Evolutionary conservation across 306 rosid species (phyloP).

Genomic region (Vigna reflexopilosa): DNA sequence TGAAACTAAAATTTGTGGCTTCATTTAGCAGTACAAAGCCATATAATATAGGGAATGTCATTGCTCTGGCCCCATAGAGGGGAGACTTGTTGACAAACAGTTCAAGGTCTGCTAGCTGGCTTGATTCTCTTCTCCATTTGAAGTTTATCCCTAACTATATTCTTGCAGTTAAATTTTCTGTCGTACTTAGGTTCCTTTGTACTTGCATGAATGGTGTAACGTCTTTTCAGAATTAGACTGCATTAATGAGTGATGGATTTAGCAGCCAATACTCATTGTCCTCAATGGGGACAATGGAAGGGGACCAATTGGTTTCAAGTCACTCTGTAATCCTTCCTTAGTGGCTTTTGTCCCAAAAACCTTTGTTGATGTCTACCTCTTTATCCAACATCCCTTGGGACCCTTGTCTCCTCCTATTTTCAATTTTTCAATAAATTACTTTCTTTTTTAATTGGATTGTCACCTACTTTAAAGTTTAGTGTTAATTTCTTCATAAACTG

Average conservation of each 20-base stretch:
- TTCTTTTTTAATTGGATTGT: background rate
- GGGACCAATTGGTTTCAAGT: slow-evolving; percentile 83
- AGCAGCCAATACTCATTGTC: slow-evolving; percentile 61
- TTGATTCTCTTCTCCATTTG: slow-evolving; percentile 22
- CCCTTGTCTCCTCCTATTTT: slow-evolving; percentile 66
- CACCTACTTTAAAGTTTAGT: background rate
- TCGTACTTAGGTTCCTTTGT: slow-evolving; percentile 40
- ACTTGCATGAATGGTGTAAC: slow-evolving; percentile 55
- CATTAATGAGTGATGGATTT: slow-evolving; percentile 75
- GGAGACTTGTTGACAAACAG: background rate
- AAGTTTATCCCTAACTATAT: slow-evolving; percentile 34
- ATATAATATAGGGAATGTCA: background rate
- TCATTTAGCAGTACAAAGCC: slow-evolving; percentile 12
- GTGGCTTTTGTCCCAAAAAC: slow-evolving; percentile 69
- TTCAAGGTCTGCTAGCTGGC: slow-evolving; percentile 29
- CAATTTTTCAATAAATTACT: background rate
- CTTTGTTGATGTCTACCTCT: slow-evolving; percentile 64
- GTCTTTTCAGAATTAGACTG: slow-evolving; percentile 57
- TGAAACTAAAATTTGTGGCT: slow-evolving; percentile 6
- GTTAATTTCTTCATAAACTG: background rate
- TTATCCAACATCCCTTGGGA: slow-evolving; percentile 73
- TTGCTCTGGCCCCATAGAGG: slow-evolving; percentile 24
- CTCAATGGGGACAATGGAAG: slow-evolving; percentile 61
- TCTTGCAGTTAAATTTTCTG: slow-evolving; percentile 35
- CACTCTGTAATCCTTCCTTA: slow-evolving; percentile 67